Conservation (phyloP, 495 filamentous ascomycete species). For the Aspergillus mulundensis region DNA sequence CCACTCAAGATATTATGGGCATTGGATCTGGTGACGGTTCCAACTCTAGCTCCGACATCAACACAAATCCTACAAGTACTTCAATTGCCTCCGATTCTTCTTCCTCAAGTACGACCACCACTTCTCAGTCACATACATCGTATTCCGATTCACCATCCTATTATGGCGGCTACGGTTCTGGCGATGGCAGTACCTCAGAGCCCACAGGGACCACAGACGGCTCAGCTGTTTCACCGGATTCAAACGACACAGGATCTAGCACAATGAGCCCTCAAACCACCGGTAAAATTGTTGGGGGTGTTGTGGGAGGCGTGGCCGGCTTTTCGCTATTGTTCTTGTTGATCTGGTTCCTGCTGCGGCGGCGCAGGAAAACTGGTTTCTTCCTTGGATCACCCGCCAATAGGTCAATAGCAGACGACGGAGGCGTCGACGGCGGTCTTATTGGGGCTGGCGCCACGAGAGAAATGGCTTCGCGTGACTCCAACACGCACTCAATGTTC, state of each 20-base stretch:
- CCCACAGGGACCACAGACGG: conserved; percentile 7
- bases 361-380: conserved; percentile 32
- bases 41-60: conserved; percentile 1
- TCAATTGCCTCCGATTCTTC: not conserved
- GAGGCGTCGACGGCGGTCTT: not conserved
- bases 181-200: not conserved
- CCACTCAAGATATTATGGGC: not conserved
- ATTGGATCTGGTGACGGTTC: not conserved
- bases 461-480: conserved; percentile 48
- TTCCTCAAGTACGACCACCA: not conserved
- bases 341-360: conserved; percentile 46
- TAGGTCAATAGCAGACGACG: conserved; percentile 13
- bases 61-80: conserved; percentile 1
- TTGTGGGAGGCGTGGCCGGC: conserved; percentile 62
- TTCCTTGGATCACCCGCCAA: conserved; percentile 20
- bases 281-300: conserved; percentile 56
- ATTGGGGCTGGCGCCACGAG: conserved; percentile 9
- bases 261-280: conserved; percentile 19
- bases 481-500: conserved; percentile 53
- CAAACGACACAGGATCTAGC: not conserved
- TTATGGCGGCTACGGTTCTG: not conserved
- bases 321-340: conserved; percentile 53
- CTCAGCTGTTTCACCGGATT: not conserved
- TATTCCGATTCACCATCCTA: not conserved
- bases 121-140: conserved; percentile 5